Evolutionary conservation across 2,329 filamentous ascomycete genomes (phyloP).

Genomic region (Allantophomopsis cytisporea): DNA sequence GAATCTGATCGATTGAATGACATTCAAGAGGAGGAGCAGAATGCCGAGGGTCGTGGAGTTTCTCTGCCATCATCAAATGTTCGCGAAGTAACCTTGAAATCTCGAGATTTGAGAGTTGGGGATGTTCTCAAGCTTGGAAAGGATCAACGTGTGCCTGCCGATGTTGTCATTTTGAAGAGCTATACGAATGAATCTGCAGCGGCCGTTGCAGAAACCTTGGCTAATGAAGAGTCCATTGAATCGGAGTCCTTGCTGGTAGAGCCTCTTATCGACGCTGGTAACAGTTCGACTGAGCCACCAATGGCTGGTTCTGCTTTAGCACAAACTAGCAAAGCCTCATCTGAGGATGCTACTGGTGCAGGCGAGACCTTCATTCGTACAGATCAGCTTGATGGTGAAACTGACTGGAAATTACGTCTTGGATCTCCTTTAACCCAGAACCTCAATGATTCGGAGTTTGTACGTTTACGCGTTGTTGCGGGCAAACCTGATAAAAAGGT

Average conservation of each 20-base stretch:
- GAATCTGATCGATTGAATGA: constrained; percentile 39
- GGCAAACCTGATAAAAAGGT: constrained; percentile 89
- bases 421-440: constrained; percentile 76
- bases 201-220: constrained; percentile 6
- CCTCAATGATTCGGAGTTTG: constrained; percentile 60
- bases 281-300: constrained; percentile 9
- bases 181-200: constrained; percentile 39
- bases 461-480: constrained; percentile 58
- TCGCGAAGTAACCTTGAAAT: constrained; percentile 63
- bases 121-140: constrained; percentile 90
- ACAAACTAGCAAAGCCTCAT: constrained; percentile 10
- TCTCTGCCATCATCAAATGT: constrained; percentile 33
- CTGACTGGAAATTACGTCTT: constrained; percentile 92
- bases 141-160: constrained; percentile 85
- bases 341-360: constrained; percentile 15
- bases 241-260: constrained; percentile 14
- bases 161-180: constrained; percentile 87
- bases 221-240: neutral
- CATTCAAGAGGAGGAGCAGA: constrained; percentile 57
- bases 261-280: constrained; percentile 12
- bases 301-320: no score
- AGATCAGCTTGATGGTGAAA: constrained; percentile 94
- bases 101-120: constrained; percentile 80
- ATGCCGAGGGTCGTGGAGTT: constrained; percentile 27
- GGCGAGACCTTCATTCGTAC: constrained; percentile 96